Evolutionary conservation across 106 monocot genomes (phyloP).

Genomic region (Cymbidium sinense): DNA sequence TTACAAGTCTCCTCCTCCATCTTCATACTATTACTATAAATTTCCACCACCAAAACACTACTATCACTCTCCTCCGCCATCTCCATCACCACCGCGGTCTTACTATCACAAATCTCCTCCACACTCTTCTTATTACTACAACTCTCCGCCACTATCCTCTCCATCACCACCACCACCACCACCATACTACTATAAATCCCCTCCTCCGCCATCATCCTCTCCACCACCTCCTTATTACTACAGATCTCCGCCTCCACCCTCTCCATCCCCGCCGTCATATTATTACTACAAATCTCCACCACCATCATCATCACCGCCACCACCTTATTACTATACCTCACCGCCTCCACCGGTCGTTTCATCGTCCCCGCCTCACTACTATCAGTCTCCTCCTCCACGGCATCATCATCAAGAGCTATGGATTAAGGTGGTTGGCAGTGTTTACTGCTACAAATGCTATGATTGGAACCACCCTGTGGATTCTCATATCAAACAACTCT

Average conservation of each 20-base stretch:
- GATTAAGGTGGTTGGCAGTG: too few species aligned
- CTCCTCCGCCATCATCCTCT: background rate
- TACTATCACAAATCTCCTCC: background rate
- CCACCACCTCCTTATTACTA: background rate
- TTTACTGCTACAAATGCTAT: too few species aligned
- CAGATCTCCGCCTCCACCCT: background rate
- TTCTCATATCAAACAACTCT: too few species aligned
- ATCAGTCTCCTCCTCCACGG: background rate
- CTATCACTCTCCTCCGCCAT: too few species aligned
- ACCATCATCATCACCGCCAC: background rate
- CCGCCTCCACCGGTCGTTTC: background rate
- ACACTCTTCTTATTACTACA: background rate
- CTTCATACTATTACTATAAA: too few species aligned
- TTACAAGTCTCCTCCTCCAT: too few species aligned
- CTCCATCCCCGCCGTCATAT: background rate
- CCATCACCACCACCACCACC: background rate
- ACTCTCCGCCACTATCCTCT: background rate
- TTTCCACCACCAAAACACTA: too few species aligned
- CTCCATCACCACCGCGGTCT: too few species aligned
- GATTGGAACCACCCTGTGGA: too few species aligned
- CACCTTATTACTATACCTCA: background rate
- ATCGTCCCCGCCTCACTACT: background rate
- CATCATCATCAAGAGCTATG: too few species aligned
- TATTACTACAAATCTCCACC: background rate
- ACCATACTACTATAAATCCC: background rate